Conservation (phyloP, 2,329 filamentous ascomycete species). For the Myriosclerotinia curreyana region DNA sequence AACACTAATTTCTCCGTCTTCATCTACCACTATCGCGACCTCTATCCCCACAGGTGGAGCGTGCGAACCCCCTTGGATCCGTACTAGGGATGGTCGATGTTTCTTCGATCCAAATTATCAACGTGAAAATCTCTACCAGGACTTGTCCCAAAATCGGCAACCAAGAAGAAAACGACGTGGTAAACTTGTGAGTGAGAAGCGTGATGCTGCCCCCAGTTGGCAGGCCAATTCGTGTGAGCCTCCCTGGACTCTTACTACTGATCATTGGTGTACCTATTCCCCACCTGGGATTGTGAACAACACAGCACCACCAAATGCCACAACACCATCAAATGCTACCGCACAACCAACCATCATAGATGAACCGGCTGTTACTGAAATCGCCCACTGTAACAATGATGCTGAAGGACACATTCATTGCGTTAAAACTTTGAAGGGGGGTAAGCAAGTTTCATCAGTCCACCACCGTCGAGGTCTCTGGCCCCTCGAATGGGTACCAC, state of each 20-base stretch:
- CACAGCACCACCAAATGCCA: not conserved
- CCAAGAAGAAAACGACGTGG: not conserved
- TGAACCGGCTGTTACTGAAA: not conserved
- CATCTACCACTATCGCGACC: too few species aligned
- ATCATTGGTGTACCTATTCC: not conserved
- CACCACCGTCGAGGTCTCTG: conserved; percentile 12
- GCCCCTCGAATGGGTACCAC: conserved; percentile 15
- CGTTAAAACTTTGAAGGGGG: not conserved
- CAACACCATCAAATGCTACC: not conserved
- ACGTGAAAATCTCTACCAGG: not conserved
- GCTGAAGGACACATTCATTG: conserved; percentile 2
- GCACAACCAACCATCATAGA: not conserved
- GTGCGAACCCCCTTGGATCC: not conserved
- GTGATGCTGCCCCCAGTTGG: not conserved
- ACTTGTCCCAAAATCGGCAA: not conserved
- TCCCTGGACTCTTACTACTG: not conserved
- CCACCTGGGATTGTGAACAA: not conserved
- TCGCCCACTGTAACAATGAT: not conserved
- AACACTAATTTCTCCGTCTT: too few species aligned
- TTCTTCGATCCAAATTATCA: conserved; percentile 4
- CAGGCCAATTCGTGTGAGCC: conserved; percentile 1
- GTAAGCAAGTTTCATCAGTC: not conserved
- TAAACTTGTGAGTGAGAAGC: not conserved
- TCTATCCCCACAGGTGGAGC: not conserved
- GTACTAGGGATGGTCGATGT: conserved; percentile 3